Evolutionary conservation across 208 protist species (phyloP), one percentile per base, ranked within the genome.

Genomic region (Crithidia expoeki): DNA sequence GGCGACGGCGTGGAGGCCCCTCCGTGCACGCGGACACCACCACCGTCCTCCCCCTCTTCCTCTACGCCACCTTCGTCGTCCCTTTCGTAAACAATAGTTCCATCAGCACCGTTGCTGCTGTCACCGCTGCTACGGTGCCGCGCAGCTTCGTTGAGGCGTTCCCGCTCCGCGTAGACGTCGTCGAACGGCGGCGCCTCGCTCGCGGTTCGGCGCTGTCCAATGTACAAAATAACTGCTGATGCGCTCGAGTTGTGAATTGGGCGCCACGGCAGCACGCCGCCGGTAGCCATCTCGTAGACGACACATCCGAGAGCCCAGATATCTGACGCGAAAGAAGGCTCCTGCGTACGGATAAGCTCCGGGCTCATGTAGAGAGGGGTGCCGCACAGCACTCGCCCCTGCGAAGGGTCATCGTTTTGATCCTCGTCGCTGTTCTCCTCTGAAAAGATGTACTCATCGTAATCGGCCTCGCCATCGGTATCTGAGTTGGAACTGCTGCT

Each of bases 231-330:
- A 1, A 92, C 76, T 12, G 78, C 65, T 9, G 79, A 63, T 3
- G 85, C 75, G 40, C 74, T 76, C 14, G 69, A 58, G 40, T 86
- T 74, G 68, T 85, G 81, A 10, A 93, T 49, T 33, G 91, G 74
- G 4, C 72, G 68, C 76, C 77, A 95, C 59, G 85, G 92, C 17
- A 94, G 84, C 16, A 86, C 53, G n/a, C 84, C 85, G 11, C 90
- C 90, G 33, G 90, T 94, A 5, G 88, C 83, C 91, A 97, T 96
- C 72, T 97, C 94, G 50, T 81, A 92, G 36, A 97, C 87, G 36
- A 94, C 89, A 69, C 89, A 95, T 7, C 94, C 92, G 21, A 97
- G 57, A 1, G 85, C 85, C 92, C 94, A 97, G 21, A 97, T 86
- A 65, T 97, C 93, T 4, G 86, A 90, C 17, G 88, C 90, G 47